These are phyloP conservation scores for Flaveria floridana DNA, from an alignment of 140 eudicot genomes.

Conservation along the genomic window DNA sequence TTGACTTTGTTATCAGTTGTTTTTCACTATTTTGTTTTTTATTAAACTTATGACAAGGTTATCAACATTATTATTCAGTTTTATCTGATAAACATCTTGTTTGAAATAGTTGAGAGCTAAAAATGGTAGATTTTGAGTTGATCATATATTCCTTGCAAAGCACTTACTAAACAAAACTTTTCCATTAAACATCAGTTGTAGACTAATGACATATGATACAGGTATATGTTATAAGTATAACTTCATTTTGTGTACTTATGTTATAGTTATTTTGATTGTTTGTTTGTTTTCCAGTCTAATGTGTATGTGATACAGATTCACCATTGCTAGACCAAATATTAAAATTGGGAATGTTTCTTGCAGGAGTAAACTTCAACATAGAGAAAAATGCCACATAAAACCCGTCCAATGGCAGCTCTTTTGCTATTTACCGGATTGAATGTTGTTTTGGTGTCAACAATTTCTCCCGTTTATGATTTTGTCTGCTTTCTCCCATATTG, in stretches of 20 bases:
- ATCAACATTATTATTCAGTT: not conserved
- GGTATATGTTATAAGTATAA: not conserved
- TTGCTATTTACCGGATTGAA: conserved; percentile 77
- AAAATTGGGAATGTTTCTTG: conserved; percentile 3
- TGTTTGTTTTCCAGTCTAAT: conserved; percentile 1
- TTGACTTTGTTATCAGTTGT: not conserved
- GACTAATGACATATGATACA: conserved; percentile 6
- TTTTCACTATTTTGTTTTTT: not conserved
- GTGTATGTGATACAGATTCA: not conserved
- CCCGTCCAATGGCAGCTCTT: conserved; percentile 84
- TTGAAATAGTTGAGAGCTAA: conserved; percentile 1
- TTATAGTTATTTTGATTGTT: not conserved
- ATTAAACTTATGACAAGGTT: not conserved
- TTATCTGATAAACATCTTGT: not conserved
- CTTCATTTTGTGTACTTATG: conserved; percentile 8
- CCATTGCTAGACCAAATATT: not conserved
- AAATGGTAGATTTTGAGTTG: not conserved
- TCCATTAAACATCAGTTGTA: not conserved
- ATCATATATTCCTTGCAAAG: not conserved
- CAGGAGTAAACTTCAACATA: conserved; percentile 13
- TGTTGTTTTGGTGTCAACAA: conserved; percentile 70
- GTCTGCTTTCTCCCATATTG: conserved; percentile 86
- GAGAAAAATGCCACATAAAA: conserved; percentile 72
- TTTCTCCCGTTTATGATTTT: conserved; percentile 72
- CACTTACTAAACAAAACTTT: not conserved